A percentile compares a stretch with the other conserved stretches of the same genome.
These are phyloP conservation scores for Ogataea nonfermentans DNA, from an alignment of 805 yeast genomes.

Conservation along the genomic window DNA sequence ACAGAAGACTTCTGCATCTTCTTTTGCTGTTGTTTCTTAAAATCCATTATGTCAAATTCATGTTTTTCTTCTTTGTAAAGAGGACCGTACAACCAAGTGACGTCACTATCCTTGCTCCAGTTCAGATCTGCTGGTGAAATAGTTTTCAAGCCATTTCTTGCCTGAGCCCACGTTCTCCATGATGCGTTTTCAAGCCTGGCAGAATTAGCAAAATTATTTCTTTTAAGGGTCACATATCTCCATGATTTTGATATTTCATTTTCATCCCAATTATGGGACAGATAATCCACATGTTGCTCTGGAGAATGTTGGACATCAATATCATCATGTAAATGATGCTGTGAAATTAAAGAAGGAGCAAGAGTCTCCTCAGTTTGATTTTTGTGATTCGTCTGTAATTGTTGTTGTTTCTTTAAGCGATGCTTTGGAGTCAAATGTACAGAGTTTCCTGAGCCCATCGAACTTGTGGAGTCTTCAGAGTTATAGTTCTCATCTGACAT, in stretches of 20 bases:
- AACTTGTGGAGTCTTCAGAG: constrained; percentile 31
- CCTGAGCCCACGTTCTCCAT: constrained; percentile 98
- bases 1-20: constrained; percentile 5
- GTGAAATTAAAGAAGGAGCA: constrained; percentile 10
- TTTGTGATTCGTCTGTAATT: constrained; percentile 11
- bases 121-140: constrained; percentile 89
- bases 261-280: constrained; percentile 95
- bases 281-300: constrained; percentile 87
- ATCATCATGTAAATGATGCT: constrained; percentile 72
- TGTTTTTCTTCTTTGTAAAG: constrained; percentile 27
- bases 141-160: constrained; percentile 66
- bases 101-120: constrained; percentile 97
- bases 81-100: constrained; percentile 98
- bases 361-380: constrained; percentile 9
- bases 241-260: constrained; percentile 90
- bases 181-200: constrained; percentile 82
- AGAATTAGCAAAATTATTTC: constrained; percentile 79
- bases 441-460: constrained; percentile 24
- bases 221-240: constrained; percentile 83
- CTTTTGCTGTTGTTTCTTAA: constrained; percentile 13
- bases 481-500: constrained; percentile 26
- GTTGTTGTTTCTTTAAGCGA: constrained; percentile 27
- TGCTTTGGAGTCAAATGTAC: constrained; percentile 33
- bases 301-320: constrained; percentile 78
- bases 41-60: constrained; percentile 22